Conservation (phyloP, 2,329 filamentous ascomycete species). For the Alternaria sp. region DNA sequence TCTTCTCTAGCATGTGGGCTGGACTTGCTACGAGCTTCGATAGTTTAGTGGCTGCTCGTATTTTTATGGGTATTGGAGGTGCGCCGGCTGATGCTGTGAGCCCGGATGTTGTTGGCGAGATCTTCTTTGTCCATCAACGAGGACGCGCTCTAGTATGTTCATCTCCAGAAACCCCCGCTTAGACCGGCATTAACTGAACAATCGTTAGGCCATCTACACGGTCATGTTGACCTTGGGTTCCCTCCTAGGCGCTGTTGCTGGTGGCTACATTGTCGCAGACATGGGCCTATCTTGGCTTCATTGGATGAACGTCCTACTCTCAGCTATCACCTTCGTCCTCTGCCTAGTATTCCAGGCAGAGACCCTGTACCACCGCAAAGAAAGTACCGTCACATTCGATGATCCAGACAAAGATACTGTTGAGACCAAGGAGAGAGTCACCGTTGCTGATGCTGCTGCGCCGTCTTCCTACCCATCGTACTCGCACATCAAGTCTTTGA, state of each 20-base stretch:
- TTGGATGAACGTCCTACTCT: slow-evolving; percentile 53
- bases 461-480: slow-evolving; percentile 35
- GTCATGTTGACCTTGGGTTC: slow-evolving; percentile 51
- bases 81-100: slow-evolving; percentile 52
- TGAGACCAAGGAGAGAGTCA: slow-evolving; percentile 29
- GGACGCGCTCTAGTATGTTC: slow-evolving; percentile 50
- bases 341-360: slow-evolving; percentile 52
- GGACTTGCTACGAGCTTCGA: slow-evolving; percentile 48
- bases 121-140: slow-evolving; percentile 54
- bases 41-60: slow-evolving; percentile 49
- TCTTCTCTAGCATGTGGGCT: slow-evolving; percentile 51
- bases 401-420: slow-evolving; percentile 21
- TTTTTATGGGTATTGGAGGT: slow-evolving; percentile 50
- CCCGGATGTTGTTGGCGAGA: slow-evolving; percentile 52
- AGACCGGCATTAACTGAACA: neutral
- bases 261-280: slow-evolving; percentile 52
- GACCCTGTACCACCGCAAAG: slow-evolving; percentile 50
- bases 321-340: slow-evolving; percentile 41
- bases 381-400: slow-evolving; percentile 20
- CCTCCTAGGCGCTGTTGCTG: slow-evolving; percentile 50
- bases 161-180: neutral
- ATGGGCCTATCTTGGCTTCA: slow-evolving; percentile 51
- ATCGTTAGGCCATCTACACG: slow-evolving; percentile 51
- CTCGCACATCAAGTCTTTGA: slow-evolving; percentile 49
- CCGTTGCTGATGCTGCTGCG: slow-evolving; percentile 12